Conservation (phyloP, 2,329 filamentous ascomycete genomes). For the Cladosporium halotolerans region DNA sequence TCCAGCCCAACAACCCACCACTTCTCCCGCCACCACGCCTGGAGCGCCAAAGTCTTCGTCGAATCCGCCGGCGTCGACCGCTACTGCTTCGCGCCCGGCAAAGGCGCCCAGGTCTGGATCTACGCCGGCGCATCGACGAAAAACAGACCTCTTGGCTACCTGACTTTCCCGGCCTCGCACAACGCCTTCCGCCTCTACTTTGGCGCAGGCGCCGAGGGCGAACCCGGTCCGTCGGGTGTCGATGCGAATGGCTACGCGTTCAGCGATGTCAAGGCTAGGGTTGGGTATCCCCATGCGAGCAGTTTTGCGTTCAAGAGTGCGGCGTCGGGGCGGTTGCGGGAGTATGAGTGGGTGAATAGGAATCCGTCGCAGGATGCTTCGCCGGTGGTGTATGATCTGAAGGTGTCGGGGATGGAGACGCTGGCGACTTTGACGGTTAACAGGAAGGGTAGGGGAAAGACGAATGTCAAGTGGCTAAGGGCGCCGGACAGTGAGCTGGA, state of each 20-base stretch:
- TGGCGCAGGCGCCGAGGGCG: not conserved
- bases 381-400: constrained; percentile 1
- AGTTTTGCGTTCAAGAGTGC: constrained; percentile 2
- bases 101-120: constrained; percentile 3
- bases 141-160: constrained; percentile 2
- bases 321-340: not conserved
- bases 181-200: constrained; percentile 6
- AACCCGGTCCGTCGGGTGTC: not conserved
- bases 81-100: constrained; percentile 6
- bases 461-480: not conserved
- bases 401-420: not conserved
- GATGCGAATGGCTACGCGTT: constrained; percentile 5
- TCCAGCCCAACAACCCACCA: not conserved
- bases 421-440: not conserved
- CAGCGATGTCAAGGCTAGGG: constrained; percentile 6
- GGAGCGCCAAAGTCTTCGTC: constrained; percentile 4
- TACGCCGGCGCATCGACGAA: constrained; percentile 1
- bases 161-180: constrained; percentile 3
- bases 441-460: constrained; percentile 2
- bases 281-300: constrained; percentile 1
- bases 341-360: constrained; percentile 4
- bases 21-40: not conserved
- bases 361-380: not conserved
- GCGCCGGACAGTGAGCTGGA: constrained; percentile 5
- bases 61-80: constrained; percentile 4